Conservation (phyloP, 352 stramenopile genomes). For the Pythium dissimile region DNA sequence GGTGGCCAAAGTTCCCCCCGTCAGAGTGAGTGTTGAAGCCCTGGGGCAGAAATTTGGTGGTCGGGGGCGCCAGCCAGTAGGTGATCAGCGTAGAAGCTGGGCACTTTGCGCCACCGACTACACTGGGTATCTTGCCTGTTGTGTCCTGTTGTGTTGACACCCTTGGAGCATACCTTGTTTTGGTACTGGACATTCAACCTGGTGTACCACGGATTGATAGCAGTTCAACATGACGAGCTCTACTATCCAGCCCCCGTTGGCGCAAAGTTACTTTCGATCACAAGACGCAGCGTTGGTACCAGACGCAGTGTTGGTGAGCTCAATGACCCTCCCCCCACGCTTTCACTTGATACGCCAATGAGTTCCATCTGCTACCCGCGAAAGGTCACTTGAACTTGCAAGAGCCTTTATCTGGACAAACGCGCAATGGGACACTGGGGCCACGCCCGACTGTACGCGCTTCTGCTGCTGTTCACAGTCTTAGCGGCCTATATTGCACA, state of each 20-base stretch:
- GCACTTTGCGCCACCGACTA: slow-evolving; percentile 12
- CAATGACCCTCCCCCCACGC: too few species aligned
- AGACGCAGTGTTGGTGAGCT: too few species aligned
- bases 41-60: slow-evolving; percentile 5
- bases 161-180: neutral
- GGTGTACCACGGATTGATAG: too few species aligned
- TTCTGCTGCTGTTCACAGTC: neutral
- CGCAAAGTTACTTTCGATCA: too few species aligned
- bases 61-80: slow-evolving; percentile 3
- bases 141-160: neutral
- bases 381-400: too few species aligned
- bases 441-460: neutral
- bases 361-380: too few species aligned
- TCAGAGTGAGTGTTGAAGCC: slow-evolving; percentile 15
- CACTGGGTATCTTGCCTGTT: neutral
- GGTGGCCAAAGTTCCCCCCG: too few species aligned
- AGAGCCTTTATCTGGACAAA: too few species aligned
- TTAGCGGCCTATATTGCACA: neutral
- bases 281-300: too few species aligned
- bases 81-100: neutral
- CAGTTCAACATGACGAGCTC: neutral
- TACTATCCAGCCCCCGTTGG: neutral
- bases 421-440: too few species aligned
- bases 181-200: neutral
- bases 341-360: too few species aligned